Evolutionary conservation across 1,284 basidiomycete genomes (phyloP), one percentile per base, ranked within the genome.

Genomic region (Ganoderma multipileum): DNA sequence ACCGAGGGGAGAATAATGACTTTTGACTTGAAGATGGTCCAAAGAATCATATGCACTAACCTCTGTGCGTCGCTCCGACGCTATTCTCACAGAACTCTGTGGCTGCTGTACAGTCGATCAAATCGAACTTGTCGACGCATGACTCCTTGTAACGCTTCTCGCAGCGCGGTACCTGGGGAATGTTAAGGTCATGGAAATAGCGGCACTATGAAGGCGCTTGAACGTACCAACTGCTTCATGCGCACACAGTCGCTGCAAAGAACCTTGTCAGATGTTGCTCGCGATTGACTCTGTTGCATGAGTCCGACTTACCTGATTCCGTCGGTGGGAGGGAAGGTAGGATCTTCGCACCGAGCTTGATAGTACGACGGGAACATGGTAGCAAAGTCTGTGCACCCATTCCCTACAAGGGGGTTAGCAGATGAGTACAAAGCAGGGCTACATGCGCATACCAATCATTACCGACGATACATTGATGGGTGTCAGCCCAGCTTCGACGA

Each of bases 381-480:
- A 50, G 63, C 44, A 18, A 60, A 67, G 41, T 79, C 74, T 2
- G 77, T 77, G 64, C 75, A 74, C 1, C 76, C 75, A 63, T 91
- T 90, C 54, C 90, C 89, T 90, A 28, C 14, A 28, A 33, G 5
- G 14, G 33, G 11, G 8, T 44, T 28, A 33, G 36, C 11, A 36
- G 3, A 16, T 41, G n/a, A 50, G 0, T 2, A 8, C 9, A 11
- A 50, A 50, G n/a, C 23, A 38, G 28, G 1, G 7, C 2, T 59
- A 16, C 28, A 54, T 28, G 28, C 6, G 68, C 80, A 80, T 83
- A 84, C 95, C 95, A 63, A 96, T 94, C 81, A 95, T 87, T 39
- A 94, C 83, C 16, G 91, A 92, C 61, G 87, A 85, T 11, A 97
- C 83, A 77, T 96, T 96, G 74, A 96, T 88, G 0, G 92, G 91